These are phyloP conservation scores for Umbelopsis sp. DNA, from an alignment of 192 early-diverging fungal genomes.

Conservation along the genomic window DNA sequence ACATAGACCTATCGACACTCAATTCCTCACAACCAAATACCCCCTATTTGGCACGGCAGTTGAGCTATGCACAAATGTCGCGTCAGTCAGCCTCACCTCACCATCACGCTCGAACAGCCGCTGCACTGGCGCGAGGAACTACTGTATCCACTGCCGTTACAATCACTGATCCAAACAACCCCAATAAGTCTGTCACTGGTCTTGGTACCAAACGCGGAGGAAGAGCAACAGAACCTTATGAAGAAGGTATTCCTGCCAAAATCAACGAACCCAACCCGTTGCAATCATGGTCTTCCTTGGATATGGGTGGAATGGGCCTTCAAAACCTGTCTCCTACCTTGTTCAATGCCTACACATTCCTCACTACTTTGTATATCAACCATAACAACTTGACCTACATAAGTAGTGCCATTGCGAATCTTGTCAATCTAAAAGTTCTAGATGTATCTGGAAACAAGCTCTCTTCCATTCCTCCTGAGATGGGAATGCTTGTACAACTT, in stretches of 20 bases:
- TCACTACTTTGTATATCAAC: constrained; percentile 93
- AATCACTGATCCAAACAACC: constrained; percentile 60
- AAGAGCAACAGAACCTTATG: constrained; percentile 25
- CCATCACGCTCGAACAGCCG: constrained; percentile 88
- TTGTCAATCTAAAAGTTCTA: constrained; percentile 70
- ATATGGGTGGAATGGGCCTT: constrained; percentile 95
- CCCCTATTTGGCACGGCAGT: constrained; percentile 74
- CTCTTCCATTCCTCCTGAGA: constrained; percentile 78
- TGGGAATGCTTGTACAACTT: constrained; percentile 81
- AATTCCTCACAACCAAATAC: constrained; percentile 37
- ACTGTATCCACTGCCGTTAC: constrained; percentile 50
- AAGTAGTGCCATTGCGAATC: constrained; percentile 67
- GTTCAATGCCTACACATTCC: constrained; percentile 77
- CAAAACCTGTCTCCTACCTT: constrained; percentile 75
- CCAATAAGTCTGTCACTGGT: constrained; percentile 47
- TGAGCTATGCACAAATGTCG: constrained; percentile 71
- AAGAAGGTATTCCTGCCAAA: constrained; percentile 22
- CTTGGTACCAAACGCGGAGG: constrained; percentile 40
- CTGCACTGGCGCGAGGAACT: constrained; percentile 72
- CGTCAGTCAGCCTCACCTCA: constrained; percentile 81
- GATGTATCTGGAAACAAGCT: constrained; percentile 93
- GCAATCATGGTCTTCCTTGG: constrained; percentile 83
- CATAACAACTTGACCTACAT: constrained; percentile 90
- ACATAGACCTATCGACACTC: constrained; percentile 21
- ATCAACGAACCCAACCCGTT: constrained; percentile 22